phyloP scores from a whole-genome alignment of 768 basidiomycete genomes.

The Xerocomus potaroensis region DNA sequence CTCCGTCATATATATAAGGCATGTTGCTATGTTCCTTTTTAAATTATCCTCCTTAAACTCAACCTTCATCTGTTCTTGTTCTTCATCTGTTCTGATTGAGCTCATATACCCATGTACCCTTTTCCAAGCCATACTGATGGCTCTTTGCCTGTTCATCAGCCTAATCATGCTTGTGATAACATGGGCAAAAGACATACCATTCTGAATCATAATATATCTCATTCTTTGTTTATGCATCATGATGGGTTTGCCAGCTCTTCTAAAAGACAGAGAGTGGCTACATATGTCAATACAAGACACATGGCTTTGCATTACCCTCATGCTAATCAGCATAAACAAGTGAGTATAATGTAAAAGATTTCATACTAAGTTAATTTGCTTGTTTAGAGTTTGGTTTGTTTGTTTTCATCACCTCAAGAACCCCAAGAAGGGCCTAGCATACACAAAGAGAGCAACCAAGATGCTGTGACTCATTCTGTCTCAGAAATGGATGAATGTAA shows the following conservation, averaged over 20 bases:
- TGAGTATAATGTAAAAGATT: slow-evolving; percentile 5
- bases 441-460: too few species aligned
- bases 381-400: neutral
- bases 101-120: slow-evolving; percentile 7
- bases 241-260: neutral
- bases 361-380: too few species aligned
- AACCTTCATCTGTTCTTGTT: slow-evolving; percentile 4
- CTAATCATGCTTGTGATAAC: neutral
- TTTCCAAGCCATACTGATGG: neutral
- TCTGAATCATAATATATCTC: neutral
- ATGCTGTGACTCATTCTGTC: neutral
- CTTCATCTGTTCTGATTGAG: neutral
- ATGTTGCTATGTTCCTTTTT: neutral
- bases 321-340: slow-evolving; percentile 1
- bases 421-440: too few species aligned
- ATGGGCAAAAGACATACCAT: slow-evolving; percentile 5
- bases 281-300: slow-evolving; percentile 21
- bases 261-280: slow-evolving; percentile 7
- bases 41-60: neutral
- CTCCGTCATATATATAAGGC: slow-evolving; percentile 17
- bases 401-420: neutral
- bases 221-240: neutral
- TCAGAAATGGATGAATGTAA: neutral
- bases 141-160: neutral
- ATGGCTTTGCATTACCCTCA: neutral